Percentiles rank a stretch among this genome's conserved stretches.
These are phyloP conservation scores for Symmetrospora coprosmae DNA, from an alignment of 768 basidiomycete genomes.

Conservation along the genomic window DNA sequence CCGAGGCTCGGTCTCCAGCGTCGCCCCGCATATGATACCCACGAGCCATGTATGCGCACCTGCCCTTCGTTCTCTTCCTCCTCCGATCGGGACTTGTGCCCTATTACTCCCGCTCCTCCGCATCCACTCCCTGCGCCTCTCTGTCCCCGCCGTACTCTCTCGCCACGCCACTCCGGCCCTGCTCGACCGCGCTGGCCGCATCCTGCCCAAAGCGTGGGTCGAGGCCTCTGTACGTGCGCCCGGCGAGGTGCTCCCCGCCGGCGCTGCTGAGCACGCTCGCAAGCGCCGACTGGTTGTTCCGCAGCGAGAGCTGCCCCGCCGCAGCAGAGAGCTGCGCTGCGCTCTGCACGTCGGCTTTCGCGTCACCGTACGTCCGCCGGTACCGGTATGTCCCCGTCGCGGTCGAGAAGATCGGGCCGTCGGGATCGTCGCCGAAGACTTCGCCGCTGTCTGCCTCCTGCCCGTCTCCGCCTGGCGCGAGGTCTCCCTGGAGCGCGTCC, in stretches of 20 bases:
- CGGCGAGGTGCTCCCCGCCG: constrained; percentile 54
- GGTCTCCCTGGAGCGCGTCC: constrained; percentile 28
- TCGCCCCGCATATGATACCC: no score
- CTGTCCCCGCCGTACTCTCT: constrained; percentile 59
- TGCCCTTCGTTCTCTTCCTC: no score
- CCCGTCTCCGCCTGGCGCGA: not conserved
- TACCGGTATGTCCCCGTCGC: constrained; percentile 39
- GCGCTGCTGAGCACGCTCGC: constrained; percentile 25
- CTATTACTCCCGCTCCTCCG: no score
- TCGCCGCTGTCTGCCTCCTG: constrained; percentile 30
- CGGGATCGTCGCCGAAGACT: constrained; percentile 45
- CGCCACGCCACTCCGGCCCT: constrained; percentile 79
- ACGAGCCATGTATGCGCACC: no score
- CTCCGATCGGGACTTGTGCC: no score
- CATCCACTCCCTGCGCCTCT: no score
- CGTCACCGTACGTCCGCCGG: constrained; percentile 5
- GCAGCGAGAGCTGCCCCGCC: constrained; percentile 1
- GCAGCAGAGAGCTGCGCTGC: not conserved
- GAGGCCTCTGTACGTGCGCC: constrained; percentile 63
- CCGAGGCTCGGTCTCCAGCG: no score
- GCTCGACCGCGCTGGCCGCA: constrained; percentile 64
- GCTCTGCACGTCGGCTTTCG: constrained; percentile 13
- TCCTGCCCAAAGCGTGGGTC: constrained; percentile 60
- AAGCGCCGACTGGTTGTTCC: constrained; percentile 14
- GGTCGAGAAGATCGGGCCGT: constrained; percentile 69